Evolutionary conservation across 164 flowering plant species (phyloP).

Genomic region (Paratinospora sagittata): DNA sequence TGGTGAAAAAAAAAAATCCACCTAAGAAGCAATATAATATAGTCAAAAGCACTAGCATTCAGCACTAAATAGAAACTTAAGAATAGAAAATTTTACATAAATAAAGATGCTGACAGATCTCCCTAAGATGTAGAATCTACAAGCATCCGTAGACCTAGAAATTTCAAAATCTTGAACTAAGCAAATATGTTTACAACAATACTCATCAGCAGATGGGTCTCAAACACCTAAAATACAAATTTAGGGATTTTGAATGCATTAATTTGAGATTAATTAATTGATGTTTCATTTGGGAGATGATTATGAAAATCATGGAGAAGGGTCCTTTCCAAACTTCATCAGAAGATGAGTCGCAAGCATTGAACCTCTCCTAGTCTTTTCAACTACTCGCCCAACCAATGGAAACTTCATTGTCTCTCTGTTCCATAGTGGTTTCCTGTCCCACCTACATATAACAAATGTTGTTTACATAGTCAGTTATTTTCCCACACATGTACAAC

Average conservation of each 20-base stretch:
- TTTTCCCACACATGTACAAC: background rate
- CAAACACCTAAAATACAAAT: background rate
- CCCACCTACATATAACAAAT: conserved; percentile 60
- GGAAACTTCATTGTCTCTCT: conserved; percentile 62
- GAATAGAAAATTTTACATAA: too few species aligned
- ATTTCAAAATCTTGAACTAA: too few species aligned
- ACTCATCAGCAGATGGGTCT: background rate
- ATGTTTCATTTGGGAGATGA: background rate
- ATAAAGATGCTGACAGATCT: too few species aligned
- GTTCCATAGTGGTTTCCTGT: conserved; percentile 70
- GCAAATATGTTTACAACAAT: background rate
- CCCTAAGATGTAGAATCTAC: too few species aligned
- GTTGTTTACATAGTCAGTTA: background rate
- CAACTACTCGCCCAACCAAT: conserved; percentile 47
- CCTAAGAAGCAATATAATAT: too few species aligned
- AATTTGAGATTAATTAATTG: too few species aligned
- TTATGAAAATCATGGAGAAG: conserved; percentile 20
- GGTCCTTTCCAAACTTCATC: conserved; percentile 89
- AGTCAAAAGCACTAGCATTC: too few species aligned
- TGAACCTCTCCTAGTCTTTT: conserved; percentile 51
- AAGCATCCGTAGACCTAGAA: too few species aligned
- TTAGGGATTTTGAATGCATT: too few species aligned
- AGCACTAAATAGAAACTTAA: too few species aligned
- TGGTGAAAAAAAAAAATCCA: too few species aligned
- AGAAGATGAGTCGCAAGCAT: conserved; percentile 70